Conservation (phyloP, 2,329 filamentous ascomycete species). For the Scedosporium minutisporum region DNA sequence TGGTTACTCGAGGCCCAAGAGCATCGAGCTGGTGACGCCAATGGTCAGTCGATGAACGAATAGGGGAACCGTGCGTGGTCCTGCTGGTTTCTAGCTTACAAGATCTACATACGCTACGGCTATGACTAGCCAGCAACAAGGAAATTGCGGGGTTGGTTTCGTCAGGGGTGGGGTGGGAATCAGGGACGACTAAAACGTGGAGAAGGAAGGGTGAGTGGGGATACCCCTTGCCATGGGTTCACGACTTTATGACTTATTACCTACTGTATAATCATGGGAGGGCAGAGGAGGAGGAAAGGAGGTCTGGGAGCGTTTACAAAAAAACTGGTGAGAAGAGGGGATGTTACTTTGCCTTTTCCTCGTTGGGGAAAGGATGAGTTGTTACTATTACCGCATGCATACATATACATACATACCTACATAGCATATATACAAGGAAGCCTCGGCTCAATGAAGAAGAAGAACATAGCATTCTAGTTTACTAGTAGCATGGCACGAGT, state of each 20-base stretch:
- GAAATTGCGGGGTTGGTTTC: neutral
- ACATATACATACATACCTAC: neutral
- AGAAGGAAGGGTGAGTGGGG: neutral
- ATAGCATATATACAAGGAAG: neutral
- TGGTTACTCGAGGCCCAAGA: conserved; percentile 47
- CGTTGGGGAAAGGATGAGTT: neutral
- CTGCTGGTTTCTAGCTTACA: too few species aligned
- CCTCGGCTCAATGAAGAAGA: neutral
- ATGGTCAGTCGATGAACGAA: conserved; percentile 37
- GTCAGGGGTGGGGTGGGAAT: neutral
- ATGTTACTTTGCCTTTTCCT: neutral
- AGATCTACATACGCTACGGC: too few species aligned
- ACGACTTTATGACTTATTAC: neutral
- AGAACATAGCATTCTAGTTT: neutral
- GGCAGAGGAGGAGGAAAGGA: neutral
- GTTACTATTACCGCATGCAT: neutral
- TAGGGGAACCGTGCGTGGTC: neutral
- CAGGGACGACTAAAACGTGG: neutral
- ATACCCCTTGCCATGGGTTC: neutral
- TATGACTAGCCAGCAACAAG: too few species aligned
- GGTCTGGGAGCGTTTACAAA: neutral
- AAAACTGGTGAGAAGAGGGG: neutral
- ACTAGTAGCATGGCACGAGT: too few species aligned
- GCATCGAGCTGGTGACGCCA: conserved; percentile 55
- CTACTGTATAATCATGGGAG: neutral